These are phyloP conservation scores for Areca catechu DNA, from an alignment of 176 grass and related monocot species.

Conservation along the genomic window DNA sequence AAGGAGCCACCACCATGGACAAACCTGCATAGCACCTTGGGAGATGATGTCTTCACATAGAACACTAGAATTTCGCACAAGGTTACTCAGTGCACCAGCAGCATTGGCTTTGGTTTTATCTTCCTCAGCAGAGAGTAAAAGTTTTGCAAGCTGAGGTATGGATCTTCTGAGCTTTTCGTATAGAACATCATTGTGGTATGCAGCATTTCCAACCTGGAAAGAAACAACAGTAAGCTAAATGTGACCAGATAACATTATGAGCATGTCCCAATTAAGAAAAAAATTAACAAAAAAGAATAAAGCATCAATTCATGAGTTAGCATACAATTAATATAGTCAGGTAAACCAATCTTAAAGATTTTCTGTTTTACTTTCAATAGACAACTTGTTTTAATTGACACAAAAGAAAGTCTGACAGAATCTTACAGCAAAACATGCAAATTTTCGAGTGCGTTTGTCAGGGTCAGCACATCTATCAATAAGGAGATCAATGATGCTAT, in stretches of 20 bases:
- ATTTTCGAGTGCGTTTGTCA: conserved; percentile 86
- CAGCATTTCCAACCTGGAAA: conserved; percentile 86
- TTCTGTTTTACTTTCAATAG: no score
- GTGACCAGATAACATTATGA: neutral
- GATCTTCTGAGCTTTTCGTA: conserved; percentile 69
- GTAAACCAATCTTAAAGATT: no score
- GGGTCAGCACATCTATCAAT: conserved; percentile 86
- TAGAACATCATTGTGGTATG: conserved; percentile 87
- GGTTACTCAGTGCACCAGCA: conserved; percentile 85
- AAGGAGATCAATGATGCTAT: conserved; percentile 64
- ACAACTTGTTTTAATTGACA: no score
- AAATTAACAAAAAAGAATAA: no score
- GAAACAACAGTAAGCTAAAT: neutral
- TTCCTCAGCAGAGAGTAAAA: conserved; percentile 74
- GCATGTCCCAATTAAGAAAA: neutral
- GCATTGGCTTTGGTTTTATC: conserved; percentile 97
- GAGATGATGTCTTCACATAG: conserved; percentile 67
- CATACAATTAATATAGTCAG: no score
- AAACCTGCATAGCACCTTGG: conserved; percentile 68
- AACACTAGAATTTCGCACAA: conserved; percentile 55
- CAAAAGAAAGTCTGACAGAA: neutral
- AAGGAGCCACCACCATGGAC: neutral
- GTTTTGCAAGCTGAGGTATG: conserved; percentile 68
- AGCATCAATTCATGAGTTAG: no score
- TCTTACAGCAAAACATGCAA: conserved; percentile 98